These are phyloP conservation scores for Trapa bicornis DNA, from an alignment of 345 rosid genomes.

Conservation along the genomic window DNA sequence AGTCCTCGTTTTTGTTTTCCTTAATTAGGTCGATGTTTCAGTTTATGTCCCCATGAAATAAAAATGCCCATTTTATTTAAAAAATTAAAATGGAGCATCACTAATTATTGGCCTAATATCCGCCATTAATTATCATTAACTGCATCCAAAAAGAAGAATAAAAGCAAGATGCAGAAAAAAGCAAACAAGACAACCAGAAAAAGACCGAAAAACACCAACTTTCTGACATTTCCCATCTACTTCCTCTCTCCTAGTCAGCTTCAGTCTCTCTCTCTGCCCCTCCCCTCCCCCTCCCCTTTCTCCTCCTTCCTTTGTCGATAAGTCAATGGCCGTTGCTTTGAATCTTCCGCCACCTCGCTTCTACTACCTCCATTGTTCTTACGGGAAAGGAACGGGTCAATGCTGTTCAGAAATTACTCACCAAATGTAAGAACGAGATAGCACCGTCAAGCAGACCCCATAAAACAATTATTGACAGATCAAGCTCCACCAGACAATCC, in stretches of 20 bases:
- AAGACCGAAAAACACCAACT: constrained; percentile 2
- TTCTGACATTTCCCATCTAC: not conserved
- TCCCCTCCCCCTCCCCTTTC: not conserved
- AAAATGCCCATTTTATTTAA: too few relatives aligned
- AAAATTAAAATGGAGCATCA: too few relatives aligned
- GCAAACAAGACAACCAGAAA: not conserved
- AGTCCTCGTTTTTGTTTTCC: too few relatives aligned
- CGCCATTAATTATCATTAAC: too few relatives aligned
- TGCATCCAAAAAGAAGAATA: not conserved
- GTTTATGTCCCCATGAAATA: too few relatives aligned
- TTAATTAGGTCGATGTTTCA: too few relatives aligned
- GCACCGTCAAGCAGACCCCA: not conserved
- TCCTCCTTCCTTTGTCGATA: not conserved
- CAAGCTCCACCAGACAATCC: not conserved
- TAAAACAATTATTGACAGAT: not conserved
- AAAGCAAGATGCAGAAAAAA: not conserved
- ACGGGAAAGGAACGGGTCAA: not conserved
- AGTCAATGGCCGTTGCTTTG: not conserved
- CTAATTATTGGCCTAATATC: too few relatives aligned
- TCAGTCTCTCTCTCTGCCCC: not conserved
- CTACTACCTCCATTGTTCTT: not conserved
- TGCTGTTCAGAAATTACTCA: not conserved
- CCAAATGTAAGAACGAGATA: not conserved
- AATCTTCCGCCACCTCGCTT: not conserved
- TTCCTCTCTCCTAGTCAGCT: not conserved